Conservation (phyloP, 805 yeast species). For the Metschnikowia similis region DNA sequence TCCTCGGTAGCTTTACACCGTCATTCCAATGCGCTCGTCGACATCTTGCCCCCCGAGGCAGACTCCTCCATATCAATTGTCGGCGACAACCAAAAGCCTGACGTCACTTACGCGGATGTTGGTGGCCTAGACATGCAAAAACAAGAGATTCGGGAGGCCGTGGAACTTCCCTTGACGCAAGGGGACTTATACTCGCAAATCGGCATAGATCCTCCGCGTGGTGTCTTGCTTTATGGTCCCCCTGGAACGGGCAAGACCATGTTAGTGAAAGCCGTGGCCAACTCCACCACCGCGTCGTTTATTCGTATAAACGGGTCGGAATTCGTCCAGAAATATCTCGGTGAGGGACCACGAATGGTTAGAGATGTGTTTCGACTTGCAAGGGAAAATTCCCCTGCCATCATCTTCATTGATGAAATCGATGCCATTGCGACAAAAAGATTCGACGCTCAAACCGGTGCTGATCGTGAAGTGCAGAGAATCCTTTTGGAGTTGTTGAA, state of each 20-base stretch:
- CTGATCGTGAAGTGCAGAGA: conserved; percentile 98
- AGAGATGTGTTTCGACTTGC: conserved; percentile 97
- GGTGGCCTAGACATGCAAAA: conserved; percentile 99
- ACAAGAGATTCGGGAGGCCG: conserved; percentile 98
- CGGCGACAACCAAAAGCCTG: conserved; percentile 90
- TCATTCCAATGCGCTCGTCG: conserved; percentile 96
- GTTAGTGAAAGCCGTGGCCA: conserved; percentile 98
- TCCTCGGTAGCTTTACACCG: conserved; percentile 97
- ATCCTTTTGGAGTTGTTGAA: conserved; percentile 90
- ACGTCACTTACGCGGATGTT: conserved; percentile 92
- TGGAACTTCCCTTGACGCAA: conserved; percentile 92
- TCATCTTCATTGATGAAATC: conserved; percentile 96
- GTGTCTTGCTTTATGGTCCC: conserved; percentile 96
- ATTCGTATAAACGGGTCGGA: conserved; percentile 98
- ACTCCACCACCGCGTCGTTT: conserved; percentile 90
- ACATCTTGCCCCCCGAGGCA: conserved; percentile 97
- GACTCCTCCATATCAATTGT: conserved; percentile 94
- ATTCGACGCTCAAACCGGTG: conserved; percentile 99
- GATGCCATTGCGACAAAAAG: conserved; percentile 99
- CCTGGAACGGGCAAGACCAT: conserved; percentile 99
- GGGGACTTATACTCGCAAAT: conserved; percentile 94
- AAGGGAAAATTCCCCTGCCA: conserved; percentile 94
- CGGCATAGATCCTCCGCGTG: conserved; percentile 99
- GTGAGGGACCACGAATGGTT: conserved; percentile 99
- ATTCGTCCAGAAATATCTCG: conserved; percentile 95